Percentiles rank a stretch among this genome's conserved stretches.
Evolutionary conservation across 257 asterid genomes (phyloP).

Genomic region (Scutellaria galericulata): DNA sequence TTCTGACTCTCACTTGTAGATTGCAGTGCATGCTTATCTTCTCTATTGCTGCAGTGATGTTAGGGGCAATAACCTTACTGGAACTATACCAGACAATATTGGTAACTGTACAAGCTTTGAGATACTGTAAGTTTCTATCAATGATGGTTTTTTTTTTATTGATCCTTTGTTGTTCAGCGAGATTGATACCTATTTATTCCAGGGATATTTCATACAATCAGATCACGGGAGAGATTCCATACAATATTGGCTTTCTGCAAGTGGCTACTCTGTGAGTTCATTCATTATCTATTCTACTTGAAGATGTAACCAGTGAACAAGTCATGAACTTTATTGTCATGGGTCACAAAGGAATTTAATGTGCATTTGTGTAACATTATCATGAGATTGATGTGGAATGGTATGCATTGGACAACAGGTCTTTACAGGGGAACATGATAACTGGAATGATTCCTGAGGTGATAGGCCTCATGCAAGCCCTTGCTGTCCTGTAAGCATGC

Average conservation of each 20-base stretch:
- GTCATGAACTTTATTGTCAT: not conserved
- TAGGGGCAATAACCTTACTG: constrained; percentile 86
- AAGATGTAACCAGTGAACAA: not conserved
- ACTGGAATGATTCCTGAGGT: constrained; percentile 95
- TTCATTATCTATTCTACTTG: constrained; percentile 12
- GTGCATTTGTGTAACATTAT: constrained; percentile 1
- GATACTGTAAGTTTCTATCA: constrained; percentile 70
- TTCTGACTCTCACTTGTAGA: not conserved
- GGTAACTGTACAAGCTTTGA: constrained; percentile 98
- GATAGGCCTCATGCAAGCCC: constrained; percentile 98
- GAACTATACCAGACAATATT: constrained; percentile 83
- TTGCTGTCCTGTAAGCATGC: constrained; percentile 88
- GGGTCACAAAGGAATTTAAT: not conserved
- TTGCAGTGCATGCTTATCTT: constrained; percentile 1
- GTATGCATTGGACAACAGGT: constrained; percentile 55
- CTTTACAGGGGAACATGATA: constrained; percentile 90
- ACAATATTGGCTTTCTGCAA: constrained; percentile 94
- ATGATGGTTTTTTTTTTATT: not conserved
- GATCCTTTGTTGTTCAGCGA: not conserved
- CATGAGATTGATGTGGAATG: constrained; percentile 2
- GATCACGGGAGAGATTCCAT: constrained; percentile 93
- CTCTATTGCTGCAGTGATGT: constrained; percentile 63
- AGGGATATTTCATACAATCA: constrained; percentile 96
- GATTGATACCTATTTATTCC: constrained; percentile 20
- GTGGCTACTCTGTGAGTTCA: constrained; percentile 92